Evolutionary conservation across 495 filamentous ascomycete species (phyloP).

Genomic region (Zalerion maritima): DNA sequence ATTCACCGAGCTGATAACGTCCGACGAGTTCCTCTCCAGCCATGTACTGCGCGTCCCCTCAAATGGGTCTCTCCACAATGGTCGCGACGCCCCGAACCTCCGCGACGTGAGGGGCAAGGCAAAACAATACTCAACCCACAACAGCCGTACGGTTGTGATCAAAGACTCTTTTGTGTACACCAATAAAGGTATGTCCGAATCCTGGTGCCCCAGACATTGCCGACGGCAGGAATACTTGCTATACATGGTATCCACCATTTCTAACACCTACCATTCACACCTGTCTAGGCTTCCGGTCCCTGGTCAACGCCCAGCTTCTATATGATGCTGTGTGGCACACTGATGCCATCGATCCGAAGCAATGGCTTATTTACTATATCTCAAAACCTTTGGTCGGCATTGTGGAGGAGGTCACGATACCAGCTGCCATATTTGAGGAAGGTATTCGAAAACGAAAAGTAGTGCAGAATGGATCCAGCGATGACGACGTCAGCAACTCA

Average conservation of each 20-base stretch:
- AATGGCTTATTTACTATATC: constrained; percentile 96
- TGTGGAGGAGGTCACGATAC: constrained; percentile 57
- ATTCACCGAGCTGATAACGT: constrained; percentile 67
- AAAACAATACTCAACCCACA: constrained; percentile 80
- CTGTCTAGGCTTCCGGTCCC: constrained; percentile 66
- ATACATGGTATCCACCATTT: too few relatives aligned
- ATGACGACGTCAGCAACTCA: constrained; percentile 13
- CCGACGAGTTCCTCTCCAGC: constrained; percentile 90
- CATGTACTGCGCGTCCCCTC: constrained; percentile 86
- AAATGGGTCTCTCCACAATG: too few relatives aligned
- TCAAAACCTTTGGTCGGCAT: constrained; percentile 79
- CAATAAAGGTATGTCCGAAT: constrained; percentile 65
- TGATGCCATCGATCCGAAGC: constrained; percentile 63
- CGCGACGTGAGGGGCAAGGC: constrained; percentile 87
- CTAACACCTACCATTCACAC: constrained; percentile 4
- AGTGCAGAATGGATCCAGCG: constrained; percentile 21
- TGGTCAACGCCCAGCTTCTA: constrained; percentile 81
- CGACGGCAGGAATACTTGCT: constrained; percentile 2
- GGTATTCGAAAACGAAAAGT: constrained; percentile 16
- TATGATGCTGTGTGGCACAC: constrained; percentile 80
- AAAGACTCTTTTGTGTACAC: constrained; percentile 89
- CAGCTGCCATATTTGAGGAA: constrained; percentile 41
- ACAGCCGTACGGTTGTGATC: constrained; percentile 84
- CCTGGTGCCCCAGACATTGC: not conserved
- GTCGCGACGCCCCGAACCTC: constrained; percentile 54